A percentile compares a stretch with the other conserved stretches of the same genome.
Evolutionary conservation across 768 basidiomycete species (phyloP).

Genomic region (Dacryopinax spathularia): DNA sequence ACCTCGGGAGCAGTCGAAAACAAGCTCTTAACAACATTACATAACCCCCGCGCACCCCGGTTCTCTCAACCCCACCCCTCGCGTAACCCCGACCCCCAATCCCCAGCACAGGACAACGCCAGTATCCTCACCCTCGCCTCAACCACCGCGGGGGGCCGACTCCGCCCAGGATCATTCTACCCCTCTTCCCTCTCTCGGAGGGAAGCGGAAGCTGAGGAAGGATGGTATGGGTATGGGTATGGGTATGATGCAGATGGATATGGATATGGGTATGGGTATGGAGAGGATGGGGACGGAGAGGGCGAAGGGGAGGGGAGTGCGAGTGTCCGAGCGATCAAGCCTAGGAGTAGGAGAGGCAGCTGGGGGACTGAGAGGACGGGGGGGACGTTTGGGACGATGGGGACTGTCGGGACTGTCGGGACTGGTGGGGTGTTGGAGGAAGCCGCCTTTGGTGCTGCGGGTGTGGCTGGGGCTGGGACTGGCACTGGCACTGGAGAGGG

Average conservation of each 20-base stretch:
- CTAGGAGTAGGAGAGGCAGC: slow-evolving; percentile 71
- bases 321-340: slow-evolving; percentile 76
- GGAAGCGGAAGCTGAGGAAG: slow-evolving; percentile 34
- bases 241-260: slow-evolving; percentile 40
- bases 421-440: not conserved
- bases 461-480: not conserved
- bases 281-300: slow-evolving; percentile 16
- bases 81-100: slow-evolving; percentile 75
- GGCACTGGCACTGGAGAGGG: not conserved
- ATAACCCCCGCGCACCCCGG: slow-evolving; percentile 83
- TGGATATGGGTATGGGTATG: too few relatives aligned
- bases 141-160: slow-evolving; percentile 38
- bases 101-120: slow-evolving; percentile 82
- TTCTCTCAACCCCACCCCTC: slow-evolving; percentile 26
- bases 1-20: not conserved
- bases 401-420: not conserved
- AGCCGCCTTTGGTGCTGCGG: not conserved
- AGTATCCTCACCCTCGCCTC: slow-evolving; percentile 86
- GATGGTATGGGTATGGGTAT: slow-evolving; percentile 45
- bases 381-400: not conserved
- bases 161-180: slow-evolving; percentile 5
- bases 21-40: slow-evolving; percentile 66
- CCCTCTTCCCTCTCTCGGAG: slow-evolving; percentile 5
- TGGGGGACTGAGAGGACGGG: slow-evolving; percentile 84
- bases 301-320: slow-evolving; percentile 61